Percentiles rank a stretch among this genome's conserved stretches.
phyloP scores from a whole-genome alignment of 345 rosid genomes.

The Trapa incisa region DNA sequence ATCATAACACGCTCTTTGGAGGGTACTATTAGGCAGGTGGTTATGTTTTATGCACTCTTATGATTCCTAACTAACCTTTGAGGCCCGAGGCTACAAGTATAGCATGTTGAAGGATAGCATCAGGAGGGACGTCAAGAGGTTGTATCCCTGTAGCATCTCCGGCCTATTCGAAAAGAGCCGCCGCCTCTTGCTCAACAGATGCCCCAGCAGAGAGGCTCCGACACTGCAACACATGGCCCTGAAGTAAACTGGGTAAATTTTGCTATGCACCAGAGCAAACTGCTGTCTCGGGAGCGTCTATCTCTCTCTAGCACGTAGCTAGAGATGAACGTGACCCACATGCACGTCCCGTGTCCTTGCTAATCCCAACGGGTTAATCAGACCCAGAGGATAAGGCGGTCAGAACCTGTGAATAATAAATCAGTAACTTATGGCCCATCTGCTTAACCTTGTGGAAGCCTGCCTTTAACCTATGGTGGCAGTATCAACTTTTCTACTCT shows the following conservation, averaged over 20 bases:
- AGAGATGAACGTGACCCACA: slow-evolving; percentile 73
- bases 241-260: slow-evolving; percentile 64
- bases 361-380: slow-evolving; percentile 34
- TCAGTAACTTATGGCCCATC: slow-evolving; percentile 5
- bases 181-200: slow-evolving; percentile 22
- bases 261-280: slow-evolving; percentile 73
- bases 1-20: background rate
- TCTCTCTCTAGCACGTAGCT: slow-evolving; percentile 35
- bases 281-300: slow-evolving; percentile 46
- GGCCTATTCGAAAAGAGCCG: slow-evolving; percentile 17
- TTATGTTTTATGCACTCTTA: no score
- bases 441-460: background rate
- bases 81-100: slow-evolving; percentile 59
- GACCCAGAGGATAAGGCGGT: slow-evolving; percentile 13
- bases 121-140: slow-evolving; percentile 31
- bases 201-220: slow-evolving; percentile 41
- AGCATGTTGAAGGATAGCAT: slow-evolving; percentile 39
- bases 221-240: slow-evolving; percentile 30
- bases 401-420: background rate
- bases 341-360: slow-evolving; percentile 48
- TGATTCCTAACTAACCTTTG: slow-evolving; percentile 43
- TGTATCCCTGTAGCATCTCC: slow-evolving; percentile 43
- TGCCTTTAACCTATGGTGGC: background rate
- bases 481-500: slow-evolving; percentile 9
- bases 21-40: no score